Evolutionary conservation across 352 stramenopile species (phyloP).

Genomic region (Thraustochytrium striatum): DNA sequence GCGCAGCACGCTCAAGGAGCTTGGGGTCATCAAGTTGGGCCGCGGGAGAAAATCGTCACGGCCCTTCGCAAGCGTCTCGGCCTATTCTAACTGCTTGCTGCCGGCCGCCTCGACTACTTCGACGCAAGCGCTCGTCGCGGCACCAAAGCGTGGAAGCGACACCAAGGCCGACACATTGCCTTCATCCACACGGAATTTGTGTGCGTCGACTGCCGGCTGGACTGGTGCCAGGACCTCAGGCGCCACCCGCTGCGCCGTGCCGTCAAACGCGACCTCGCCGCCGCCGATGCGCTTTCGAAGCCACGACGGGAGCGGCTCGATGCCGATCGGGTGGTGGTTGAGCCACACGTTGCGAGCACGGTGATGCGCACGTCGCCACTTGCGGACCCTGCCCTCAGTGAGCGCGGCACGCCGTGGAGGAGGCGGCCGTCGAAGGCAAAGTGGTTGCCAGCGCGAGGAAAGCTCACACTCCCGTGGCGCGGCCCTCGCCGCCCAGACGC

Average conservation of each 20-base stretch:
- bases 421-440: slow-evolving; percentile 45
- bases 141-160: too few relatives aligned
- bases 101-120: too few relatives aligned
- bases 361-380: neutral
- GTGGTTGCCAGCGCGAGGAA: slow-evolving; percentile 22
- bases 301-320: neutral
- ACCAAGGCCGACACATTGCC: too few relatives aligned
- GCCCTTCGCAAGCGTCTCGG: slow-evolving; percentile 36
- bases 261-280: too few relatives aligned
- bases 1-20: slow-evolving; percentile 6
- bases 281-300: too few relatives aligned
- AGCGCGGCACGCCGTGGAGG: neutral
- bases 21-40: slow-evolving; percentile 19
- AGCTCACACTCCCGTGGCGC: slow-evolving; percentile 12
- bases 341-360: slow-evolving; percentile 23
- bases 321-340: slow-evolving; percentile 13
- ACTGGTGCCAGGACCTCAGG: too few relatives aligned
- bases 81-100: too few relatives aligned
- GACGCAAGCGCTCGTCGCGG: too few relatives aligned
- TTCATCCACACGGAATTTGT: too few relatives aligned
- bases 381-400: neutral
- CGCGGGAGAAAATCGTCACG: slow-evolving; percentile 37
- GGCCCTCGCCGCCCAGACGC: neutral
- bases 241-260: too few relatives aligned
- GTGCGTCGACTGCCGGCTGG: too few relatives aligned